phyloP scores from a whole-genome alignment of 495 filamentous ascomycete species.

The Lophiostoma macrostomum region DNA sequence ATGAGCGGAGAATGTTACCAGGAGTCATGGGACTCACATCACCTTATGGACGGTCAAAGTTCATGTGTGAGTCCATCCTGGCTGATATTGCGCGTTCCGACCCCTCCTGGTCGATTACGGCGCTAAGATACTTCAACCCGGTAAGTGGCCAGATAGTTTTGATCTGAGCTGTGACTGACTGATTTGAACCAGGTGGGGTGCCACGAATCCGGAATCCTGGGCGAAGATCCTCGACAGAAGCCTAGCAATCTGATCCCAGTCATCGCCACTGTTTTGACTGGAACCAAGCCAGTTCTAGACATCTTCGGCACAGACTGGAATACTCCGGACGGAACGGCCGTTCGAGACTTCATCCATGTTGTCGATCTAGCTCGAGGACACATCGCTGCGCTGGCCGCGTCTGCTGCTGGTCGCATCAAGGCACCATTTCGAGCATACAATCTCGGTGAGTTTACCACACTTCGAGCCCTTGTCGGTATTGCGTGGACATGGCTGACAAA shows the following conservation, averaged over 20 bases:
- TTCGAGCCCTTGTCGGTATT: not conserved
- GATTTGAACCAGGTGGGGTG: conserved; percentile 48
- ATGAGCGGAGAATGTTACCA: conserved; percentile 38
- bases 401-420: conserved; percentile 18
- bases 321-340: conserved; percentile 47
- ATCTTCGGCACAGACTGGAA: conserved; percentile 65
- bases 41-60: conserved; percentile 65
- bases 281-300: conserved; percentile 50
- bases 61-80: conserved; percentile 64
- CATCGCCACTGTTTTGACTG: conserved; percentile 58
- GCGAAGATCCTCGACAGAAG: conserved; percentile 60
- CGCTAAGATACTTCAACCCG: conserved; percentile 67
- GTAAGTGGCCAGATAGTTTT: conserved; percentile 23
- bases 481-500: conserved; percentile 10
- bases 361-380: conserved; percentile 67
- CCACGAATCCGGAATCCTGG: conserved; percentile 61
- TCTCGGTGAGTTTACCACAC: conserved; percentile 37
- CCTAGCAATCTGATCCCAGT: conserved; percentile 65
- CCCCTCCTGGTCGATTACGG: conserved; percentile 59
- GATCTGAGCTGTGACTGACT: not conserved
- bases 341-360: conserved; percentile 60
- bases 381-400: conserved; percentile 51
- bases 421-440: conserved; percentile 40
- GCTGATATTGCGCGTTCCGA: conserved; percentile 58
- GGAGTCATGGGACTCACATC: conserved; percentile 58